Evolutionary conservation across 495 filamentous ascomycete genomes (phyloP).

Genomic region (Letharia lupina): DNA sequence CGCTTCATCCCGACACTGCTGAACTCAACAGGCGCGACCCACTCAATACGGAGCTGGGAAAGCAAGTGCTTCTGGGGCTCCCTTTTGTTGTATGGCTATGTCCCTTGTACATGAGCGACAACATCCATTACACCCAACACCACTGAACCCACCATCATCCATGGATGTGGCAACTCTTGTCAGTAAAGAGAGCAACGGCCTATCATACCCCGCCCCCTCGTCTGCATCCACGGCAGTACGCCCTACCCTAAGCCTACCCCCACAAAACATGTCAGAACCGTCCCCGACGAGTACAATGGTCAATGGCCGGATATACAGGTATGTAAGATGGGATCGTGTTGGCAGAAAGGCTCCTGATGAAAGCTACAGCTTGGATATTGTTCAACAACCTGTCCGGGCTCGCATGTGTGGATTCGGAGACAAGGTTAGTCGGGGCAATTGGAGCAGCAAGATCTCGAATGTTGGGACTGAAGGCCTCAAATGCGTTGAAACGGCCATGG

Average conservation of each 20-base stretch:
- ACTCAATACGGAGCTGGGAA: not conserved
- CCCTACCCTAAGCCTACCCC: constrained; percentile 17
- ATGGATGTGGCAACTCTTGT: constrained; percentile 12
- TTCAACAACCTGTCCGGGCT: constrained; percentile 87
- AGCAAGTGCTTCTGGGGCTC: not conserved
- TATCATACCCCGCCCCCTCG: constrained; percentile 17
- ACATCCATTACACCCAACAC: constrained; percentile 13
- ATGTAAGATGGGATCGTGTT: not conserved
- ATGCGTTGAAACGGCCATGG: not conserved
- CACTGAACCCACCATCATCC: constrained; percentile 11
- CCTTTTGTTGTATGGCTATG: constrained; percentile 7
- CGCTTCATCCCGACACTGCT: not conserved
- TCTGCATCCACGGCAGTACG: constrained; percentile 14
- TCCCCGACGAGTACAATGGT: constrained; percentile 14
- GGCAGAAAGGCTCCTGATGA: not conserved
- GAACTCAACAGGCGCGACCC: not conserved
- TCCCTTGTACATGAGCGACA: constrained; percentile 19
- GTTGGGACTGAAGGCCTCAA: not conserved
- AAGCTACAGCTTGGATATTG: constrained; percentile 51
- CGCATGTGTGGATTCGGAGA: constrained; percentile 99
- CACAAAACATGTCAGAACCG: constrained; percentile 17
- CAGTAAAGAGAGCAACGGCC: constrained; percentile 12
- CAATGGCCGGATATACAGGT: constrained; percentile 25
- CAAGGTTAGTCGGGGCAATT: constrained; percentile 53
- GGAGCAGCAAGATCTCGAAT: not conserved